phyloP scores from a whole-genome alignment of 768 basidiomycete species.

The Xerocomellus dryophilus region DNA sequence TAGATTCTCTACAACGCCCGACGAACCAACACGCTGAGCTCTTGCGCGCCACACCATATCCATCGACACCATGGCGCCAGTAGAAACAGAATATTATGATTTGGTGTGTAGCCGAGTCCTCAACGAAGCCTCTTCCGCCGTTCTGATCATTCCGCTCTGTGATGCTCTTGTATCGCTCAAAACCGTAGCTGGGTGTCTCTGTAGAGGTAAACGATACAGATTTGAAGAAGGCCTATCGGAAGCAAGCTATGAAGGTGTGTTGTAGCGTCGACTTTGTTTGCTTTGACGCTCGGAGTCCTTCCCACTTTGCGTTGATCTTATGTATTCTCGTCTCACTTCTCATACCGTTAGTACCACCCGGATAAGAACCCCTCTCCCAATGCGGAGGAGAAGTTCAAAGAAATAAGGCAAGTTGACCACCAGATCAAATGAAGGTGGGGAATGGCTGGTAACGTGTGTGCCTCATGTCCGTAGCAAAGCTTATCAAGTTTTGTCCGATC shows the following conservation, averaged over 20 bases:
- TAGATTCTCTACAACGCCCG: background rate
- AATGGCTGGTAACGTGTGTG: conserved; percentile 14
- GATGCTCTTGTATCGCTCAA: background rate
- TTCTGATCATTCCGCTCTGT: conserved; percentile 1
- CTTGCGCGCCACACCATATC: background rate
- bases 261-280: background rate
- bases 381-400: conserved; percentile 95
- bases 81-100: conserved; percentile 89
- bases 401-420: conserved; percentile 65
- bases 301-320: background rate
- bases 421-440: conserved; percentile 10
- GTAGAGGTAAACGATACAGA: conserved; percentile 74
- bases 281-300: background rate
- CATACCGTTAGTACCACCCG: conserved; percentile 72
- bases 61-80: conserved; percentile 61
- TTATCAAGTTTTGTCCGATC: conserved; percentile 86
- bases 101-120: conserved; percentile 46
- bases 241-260: conserved; percentile 86
- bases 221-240: conserved; percentile 94
- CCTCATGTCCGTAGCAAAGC: conserved; percentile 65
- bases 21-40: conserved; percentile 1
- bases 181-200: conserved; percentile 60
- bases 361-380: conserved; percentile 93
- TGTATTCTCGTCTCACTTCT: background rate
- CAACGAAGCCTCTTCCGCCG: background rate